Evolutionary conservation across 1,139 yeast genomes (phyloP).

Genomic region (Blastobotrys petasosporus): DNA sequence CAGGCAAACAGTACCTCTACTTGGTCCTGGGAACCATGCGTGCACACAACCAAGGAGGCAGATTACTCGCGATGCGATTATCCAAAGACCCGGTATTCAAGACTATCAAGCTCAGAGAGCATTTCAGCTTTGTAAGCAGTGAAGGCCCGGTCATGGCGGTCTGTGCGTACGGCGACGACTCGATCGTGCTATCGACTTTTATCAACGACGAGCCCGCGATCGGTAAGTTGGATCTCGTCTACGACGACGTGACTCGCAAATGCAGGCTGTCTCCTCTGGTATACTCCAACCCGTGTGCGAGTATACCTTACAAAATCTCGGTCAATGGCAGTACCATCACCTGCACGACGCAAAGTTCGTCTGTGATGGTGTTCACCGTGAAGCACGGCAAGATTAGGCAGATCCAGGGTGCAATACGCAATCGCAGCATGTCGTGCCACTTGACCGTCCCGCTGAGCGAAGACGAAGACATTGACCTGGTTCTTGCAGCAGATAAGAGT

Average conservation of each 20-base stretch:
- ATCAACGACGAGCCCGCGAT: neutral
- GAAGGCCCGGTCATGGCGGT: slow-evolving; percentile 26
- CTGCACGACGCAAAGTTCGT: too few relatives aligned
- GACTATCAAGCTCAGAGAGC: slow-evolving; percentile 2
- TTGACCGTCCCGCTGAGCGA: slow-evolving; percentile 7
- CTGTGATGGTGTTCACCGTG: slow-evolving; percentile 9
- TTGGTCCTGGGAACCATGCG: slow-evolving; percentile 20
- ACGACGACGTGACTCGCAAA: slow-evolving; percentile 1
- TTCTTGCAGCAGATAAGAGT: slow-evolving; percentile 17
- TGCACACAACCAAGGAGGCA: neutral
- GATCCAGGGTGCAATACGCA: slow-evolving; percentile 13
- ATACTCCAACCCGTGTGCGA: too few relatives aligned
- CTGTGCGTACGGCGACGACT: slow-evolving; percentile 18
- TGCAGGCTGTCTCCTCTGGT: neutral
- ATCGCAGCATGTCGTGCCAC: slow-evolving; percentile 14
- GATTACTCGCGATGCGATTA: slow-evolving; percentile 12
- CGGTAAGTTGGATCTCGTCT: too few relatives aligned
- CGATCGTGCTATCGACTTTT: slow-evolving; percentile 21
- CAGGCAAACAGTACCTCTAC: slow-evolving; percentile 16
- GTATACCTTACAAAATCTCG: too few relatives aligned
- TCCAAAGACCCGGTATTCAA: slow-evolving; percentile 11
- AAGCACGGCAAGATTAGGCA: slow-evolving; percentile 4
- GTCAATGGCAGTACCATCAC: too few relatives aligned
- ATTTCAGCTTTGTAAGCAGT: slow-evolving; percentile 18
- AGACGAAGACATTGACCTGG: slow-evolving; percentile 1